Percentiles rank a stretch among this genome's conserved stretches.
Evolutionary conservation across 2,329 filamentous ascomycete genomes (phyloP).

Genomic region (Clarireedia paspali): DNA sequence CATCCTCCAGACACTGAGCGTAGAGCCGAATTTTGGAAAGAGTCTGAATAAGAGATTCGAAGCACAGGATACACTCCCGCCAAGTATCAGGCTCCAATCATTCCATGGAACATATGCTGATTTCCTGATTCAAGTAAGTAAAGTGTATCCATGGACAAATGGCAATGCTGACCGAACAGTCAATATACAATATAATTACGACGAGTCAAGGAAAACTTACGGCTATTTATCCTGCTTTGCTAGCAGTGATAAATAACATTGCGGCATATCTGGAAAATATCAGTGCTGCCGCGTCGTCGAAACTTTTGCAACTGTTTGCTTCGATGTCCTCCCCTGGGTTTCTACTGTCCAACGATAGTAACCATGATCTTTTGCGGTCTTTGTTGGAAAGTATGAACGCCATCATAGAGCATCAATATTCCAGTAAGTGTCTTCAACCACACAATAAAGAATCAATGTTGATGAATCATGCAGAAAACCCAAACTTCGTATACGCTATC

Average conservation of each 20-base stretch:
- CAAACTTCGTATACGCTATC: conserved; percentile 72
- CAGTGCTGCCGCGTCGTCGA: conserved; percentile 66
- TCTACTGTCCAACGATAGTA: conserved; percentile 83
- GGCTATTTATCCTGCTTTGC: conserved; percentile 82
- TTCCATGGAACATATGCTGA: conserved; percentile 91
- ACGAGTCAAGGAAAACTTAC: conserved; percentile 84
- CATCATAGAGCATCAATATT: conserved; percentile 82
- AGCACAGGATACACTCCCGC: conserved; percentile 78
- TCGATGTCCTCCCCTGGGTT: conserved; percentile 94
- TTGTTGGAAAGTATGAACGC: conserved; percentile 84
- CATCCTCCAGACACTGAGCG: conserved; percentile 86
- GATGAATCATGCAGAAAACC: conserved; percentile 48
- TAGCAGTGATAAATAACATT: conserved; percentile 91
- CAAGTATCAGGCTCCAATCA: conserved; percentile 69
- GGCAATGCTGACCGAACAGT: conserved; percentile 43
- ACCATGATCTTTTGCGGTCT: conserved; percentile 73
- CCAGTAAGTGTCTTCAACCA: conserved; percentile 43
- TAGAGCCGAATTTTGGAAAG: conserved; percentile 82
- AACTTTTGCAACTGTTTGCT: conserved; percentile 78
- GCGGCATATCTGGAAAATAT: conserved; percentile 76
- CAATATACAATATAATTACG: conserved; percentile 86
- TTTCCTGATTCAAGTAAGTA: conserved; percentile 72
- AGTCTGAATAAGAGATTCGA: conserved; percentile 86
- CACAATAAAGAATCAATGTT: not conserved
- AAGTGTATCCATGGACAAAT: not conserved